Percentiles rank a stretch among this genome's conserved stretches.
Conservation (phyloP, 1,284 basidiomycete genomes). For the Ceratobasidium theobromae region DNA sequence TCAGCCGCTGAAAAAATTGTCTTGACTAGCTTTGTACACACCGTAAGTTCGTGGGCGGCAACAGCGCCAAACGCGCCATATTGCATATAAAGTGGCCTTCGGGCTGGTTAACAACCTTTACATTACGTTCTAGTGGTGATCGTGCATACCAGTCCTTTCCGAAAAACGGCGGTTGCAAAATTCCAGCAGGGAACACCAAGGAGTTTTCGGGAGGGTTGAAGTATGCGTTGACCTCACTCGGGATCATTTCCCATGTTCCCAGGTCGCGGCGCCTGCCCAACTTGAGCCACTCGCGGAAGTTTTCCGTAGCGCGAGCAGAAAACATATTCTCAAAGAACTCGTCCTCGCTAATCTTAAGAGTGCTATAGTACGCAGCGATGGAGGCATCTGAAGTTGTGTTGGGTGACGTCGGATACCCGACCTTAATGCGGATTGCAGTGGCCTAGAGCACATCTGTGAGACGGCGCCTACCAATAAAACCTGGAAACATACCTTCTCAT, state of each 20-base stretch:
- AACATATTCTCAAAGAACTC: slow-evolving; percentile 87
- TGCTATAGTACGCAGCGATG: slow-evolving; percentile 72
- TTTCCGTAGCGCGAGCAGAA: slow-evolving; percentile 55
- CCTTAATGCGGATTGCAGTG: slow-evolving; percentile 76
- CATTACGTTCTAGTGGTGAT: neutral
- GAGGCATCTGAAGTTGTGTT: slow-evolving; percentile 47
- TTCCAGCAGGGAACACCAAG: slow-evolving; percentile 94
- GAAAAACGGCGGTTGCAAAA: slow-evolving; percentile 93
- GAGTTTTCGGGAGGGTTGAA: slow-evolving; percentile 79
- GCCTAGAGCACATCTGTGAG: slow-evolving; percentile 49
- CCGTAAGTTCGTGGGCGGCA: slow-evolving; percentile 86
- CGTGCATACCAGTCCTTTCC: slow-evolving; percentile 68
- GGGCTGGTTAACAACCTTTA: neutral
- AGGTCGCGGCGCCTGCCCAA: slow-evolving; percentile 73
- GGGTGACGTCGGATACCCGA: slow-evolving; percentile 83
- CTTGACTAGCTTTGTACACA: slow-evolving; percentile 42
- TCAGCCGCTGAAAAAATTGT: neutral
- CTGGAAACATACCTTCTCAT: slow-evolving; percentile 64
- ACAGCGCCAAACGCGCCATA: slow-evolving; percentile 92
- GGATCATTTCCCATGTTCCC: slow-evolving; percentile 87
- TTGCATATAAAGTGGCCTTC: slow-evolving; percentile 81
- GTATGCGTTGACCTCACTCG: slow-evolving; percentile 79
- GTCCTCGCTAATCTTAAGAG: slow-evolving; percentile 63
- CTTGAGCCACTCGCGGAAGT: slow-evolving; percentile 45
- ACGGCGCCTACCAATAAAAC: neutral